Evolutionary conservation across 2,329 filamentous ascomycete species (phyloP), one percentile per base, ranked within the genome.

Genomic region (Fusarium scirpi): DNA sequence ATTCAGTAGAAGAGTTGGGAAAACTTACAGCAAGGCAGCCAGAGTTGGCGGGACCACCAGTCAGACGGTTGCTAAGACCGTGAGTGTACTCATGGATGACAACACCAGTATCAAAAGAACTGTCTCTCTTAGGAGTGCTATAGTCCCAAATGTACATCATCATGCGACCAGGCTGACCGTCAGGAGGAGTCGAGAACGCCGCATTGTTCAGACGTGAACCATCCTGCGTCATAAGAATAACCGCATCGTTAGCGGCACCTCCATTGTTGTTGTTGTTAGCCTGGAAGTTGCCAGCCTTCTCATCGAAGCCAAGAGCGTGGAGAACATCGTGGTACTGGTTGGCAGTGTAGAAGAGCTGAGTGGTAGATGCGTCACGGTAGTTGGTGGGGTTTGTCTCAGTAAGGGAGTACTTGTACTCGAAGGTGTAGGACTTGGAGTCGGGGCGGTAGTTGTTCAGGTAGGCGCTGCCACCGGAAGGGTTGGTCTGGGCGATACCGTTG

Each of bases 251-350:
- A 15, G 82, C 86, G 7, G 67, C 45, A 20, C 88, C 88, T 6
- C 87, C 87, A 43, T 80, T 76, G 46, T 82, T 84, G 65, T 85
- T 83, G 80, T 89, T 89, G 79, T 87, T 85, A 55, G 78, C 72
- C 77, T 90, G 83, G 76, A 90, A 90, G 78, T 90, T 90, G 8
- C 87, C 87, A 2, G 88, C 87, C 2, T 69, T 76, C 76, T 90
- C 87, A 38, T 80, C 85, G 77, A 90, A 90, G 8, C 88, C 87
- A 1, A 90, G 83, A 8, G 79, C 74, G 70, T 89, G 85, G 12
- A 90, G 81, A 0, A 90, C 75, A 60, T 90, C 88, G 71, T 90
- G 88, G 77, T 86, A 89, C 34, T 80, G 82, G 80, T 90, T 89
- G 34, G 83, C 81, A 0, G 86, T 88, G 80, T 90, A 90, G 79